phyloP scores from a whole-genome alignment of 768 basidiomycete genomes.

The Nevesoporus exiguus region DNA sequence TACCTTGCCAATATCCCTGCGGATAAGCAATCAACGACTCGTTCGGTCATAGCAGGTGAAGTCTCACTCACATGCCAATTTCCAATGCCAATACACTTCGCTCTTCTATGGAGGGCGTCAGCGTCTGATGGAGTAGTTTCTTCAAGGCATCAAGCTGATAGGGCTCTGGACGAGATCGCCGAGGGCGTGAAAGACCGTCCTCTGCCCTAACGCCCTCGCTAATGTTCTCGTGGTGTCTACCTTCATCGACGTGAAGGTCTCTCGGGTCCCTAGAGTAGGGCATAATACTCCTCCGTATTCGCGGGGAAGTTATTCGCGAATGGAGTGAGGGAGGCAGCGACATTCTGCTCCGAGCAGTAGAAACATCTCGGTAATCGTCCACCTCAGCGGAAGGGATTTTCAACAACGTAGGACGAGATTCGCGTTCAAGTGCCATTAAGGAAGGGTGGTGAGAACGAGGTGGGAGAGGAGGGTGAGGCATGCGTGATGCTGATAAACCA shows the following conservation, averaged over 20 bases:
- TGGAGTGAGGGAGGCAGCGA: conserved; percentile 29
- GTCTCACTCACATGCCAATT: conserved; percentile 64
- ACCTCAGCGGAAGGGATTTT: conserved; percentile 12
- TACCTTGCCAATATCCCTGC: conserved; percentile 77
- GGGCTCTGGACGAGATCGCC: conserved; percentile 76
- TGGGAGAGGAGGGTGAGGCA: conserved; percentile 16
- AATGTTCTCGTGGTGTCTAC: conserved; percentile 20
- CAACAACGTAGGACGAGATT: conserved; percentile 10
- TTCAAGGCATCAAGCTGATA: conserved; percentile 75
- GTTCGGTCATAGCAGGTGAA: background rate
- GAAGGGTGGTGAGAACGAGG: conserved; percentile 33
- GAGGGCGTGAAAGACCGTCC: conserved; percentile 47
- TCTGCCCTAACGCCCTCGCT: conserved; percentile 22
- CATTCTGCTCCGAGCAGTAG: conserved; percentile 28
- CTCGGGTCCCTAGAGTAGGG: conserved; percentile 28
- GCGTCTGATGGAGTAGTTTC: conserved; percentile 60
- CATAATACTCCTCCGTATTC: conserved; percentile 24
- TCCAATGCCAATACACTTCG: conserved; percentile 68
- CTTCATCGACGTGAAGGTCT: conserved; percentile 28
- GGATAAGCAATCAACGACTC: conserved; percentile 12
- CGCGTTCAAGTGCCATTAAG: conserved; percentile 23
- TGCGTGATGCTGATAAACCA: conserved; percentile 6
- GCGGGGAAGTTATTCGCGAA: conserved; percentile 30
- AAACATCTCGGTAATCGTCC: conserved; percentile 20
- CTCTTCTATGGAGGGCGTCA: conserved; percentile 78